Conservation (phyloP, 345 rosid species). For the Rhodamnia argentea region DNA sequence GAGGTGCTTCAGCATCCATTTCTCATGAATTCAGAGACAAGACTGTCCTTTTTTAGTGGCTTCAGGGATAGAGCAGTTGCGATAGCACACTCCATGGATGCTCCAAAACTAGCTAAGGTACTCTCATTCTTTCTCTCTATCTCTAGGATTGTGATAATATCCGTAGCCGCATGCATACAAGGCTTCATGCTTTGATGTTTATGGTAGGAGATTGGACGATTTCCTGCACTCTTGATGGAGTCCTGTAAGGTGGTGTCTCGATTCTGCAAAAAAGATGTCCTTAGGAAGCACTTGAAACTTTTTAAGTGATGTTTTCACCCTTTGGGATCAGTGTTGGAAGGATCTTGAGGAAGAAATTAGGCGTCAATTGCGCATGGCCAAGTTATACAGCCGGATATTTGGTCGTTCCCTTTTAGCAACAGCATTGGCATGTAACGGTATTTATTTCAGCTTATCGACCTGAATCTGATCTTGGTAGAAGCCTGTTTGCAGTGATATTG, state of each 20-base stretch:
- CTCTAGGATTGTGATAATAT: too few relatives aligned
- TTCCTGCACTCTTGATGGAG: too few relatives aligned
- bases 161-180: not conserved
- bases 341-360: not conserved
- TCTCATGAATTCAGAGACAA: conserved; percentile 73
- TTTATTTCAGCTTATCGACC: not conserved
- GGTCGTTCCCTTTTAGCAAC: not conserved
- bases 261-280: too few relatives aligned
- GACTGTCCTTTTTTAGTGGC: conserved; percentile 78
- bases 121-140: too few relatives aligned
- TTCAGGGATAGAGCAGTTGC: conserved; percentile 56
- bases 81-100: too few relatives aligned
- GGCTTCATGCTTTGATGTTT: not conserved
- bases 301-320: not conserved
- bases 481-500: not conserved
- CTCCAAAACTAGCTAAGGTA: too few relatives aligned
- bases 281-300: too few relatives aligned
- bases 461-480: not conserved
- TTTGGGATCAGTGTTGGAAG: too few relatives aligned
- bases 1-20: too few relatives aligned
- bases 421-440: not conserved
- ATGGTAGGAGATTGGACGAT: too few relatives aligned
- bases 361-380: not conserved
- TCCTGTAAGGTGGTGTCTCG: too few relatives aligned
- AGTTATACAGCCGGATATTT: not conserved